These are phyloP conservation scores for Monilinia fructicola DNA, from an alignment of 2,329 filamentous ascomycete genomes.

Conservation along the genomic window DNA sequence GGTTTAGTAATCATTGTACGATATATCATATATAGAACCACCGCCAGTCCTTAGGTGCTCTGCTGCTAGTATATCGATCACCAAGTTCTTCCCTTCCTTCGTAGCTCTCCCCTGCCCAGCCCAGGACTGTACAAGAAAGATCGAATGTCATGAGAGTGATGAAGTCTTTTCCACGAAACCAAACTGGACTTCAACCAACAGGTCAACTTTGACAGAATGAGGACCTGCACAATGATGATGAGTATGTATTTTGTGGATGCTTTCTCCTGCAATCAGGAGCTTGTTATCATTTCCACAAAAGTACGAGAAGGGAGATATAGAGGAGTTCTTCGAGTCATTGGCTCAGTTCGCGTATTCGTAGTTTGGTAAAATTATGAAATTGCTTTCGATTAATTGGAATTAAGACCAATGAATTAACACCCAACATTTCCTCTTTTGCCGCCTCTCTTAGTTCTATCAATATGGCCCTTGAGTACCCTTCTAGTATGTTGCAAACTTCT, in stretches of 20 bases:
- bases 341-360: background rate
- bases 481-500: slow-evolving; percentile 83
- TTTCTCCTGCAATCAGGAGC: too few relatives aligned
- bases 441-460: slow-evolving; percentile 79
- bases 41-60: too few relatives aligned
- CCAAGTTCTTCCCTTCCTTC: background rate
- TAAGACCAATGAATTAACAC: slow-evolving; percentile 29
- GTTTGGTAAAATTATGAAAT: background rate
- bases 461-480: slow-evolving; percentile 76
- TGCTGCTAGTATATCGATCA: too few relatives aligned
- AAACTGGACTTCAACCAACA: background rate
- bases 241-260: background rate
- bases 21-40: too few relatives aligned
- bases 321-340: background rate
- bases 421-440: slow-evolving; percentile 71
- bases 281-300: background rate
- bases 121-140: background rate
- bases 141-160: background rate
- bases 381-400: slow-evolving; percentile 11
- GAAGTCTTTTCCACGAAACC: background rate
- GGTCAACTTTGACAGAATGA: slow-evolving; percentile 2
- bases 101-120: background rate
- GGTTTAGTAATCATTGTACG: too few relatives aligned
- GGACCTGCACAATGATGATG: background rate
- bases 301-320: background rate